Evolutionary conservation across 306 rosid genomes (phyloP), one percentile per base, ranked within the genome.

Genomic region (Benincasa hispida): DNA sequence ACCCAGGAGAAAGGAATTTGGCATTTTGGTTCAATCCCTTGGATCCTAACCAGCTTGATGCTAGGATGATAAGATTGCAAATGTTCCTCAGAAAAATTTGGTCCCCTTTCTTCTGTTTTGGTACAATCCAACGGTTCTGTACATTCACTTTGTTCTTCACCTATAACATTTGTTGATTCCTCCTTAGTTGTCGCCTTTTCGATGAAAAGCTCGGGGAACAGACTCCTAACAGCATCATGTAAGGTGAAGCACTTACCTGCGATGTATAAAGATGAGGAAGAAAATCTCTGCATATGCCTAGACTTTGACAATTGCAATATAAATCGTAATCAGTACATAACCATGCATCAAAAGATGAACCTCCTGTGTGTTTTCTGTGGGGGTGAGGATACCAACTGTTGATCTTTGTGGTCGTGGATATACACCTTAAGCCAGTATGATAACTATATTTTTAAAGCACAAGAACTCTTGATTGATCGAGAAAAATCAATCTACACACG

Each of bases 1-100:
- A 94, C 91, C 99, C 99, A 94, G 75, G 91, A 81, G 79, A 94
- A 94, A 9, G 99, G 99, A 89, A 89, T 89, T 78, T 87, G 89
- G 81, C 87, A 79, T 69, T 72, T 87, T n/a, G 97, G 99, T 78
- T 92, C 89, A 84, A 94, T 94, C 73, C 99, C 99, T 92, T 94
- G 99, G 84, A 94, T 87, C 81, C 99, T 92, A 25, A 94, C 84
- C 19, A 89, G 84, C 82, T 86, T 92, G 80, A 91, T 90, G 4
- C 87, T 84, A 79, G 79, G 45, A 47, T 30, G 6, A 73, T 73
- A 60, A 65, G 79, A 78, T 72, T 84, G 69, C 2, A 41, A 76
- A 5, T 79, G 76, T 67, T 88, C 75, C 17, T 10, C 85, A 21
- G 74, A n/a, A 76, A 85, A 74, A 77, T 56, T 80, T 83, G 82